Base-by-base conservation (phyloP, 495 filamentous ascomycete genomes). In the Aspergillus hancockii region DNA sequence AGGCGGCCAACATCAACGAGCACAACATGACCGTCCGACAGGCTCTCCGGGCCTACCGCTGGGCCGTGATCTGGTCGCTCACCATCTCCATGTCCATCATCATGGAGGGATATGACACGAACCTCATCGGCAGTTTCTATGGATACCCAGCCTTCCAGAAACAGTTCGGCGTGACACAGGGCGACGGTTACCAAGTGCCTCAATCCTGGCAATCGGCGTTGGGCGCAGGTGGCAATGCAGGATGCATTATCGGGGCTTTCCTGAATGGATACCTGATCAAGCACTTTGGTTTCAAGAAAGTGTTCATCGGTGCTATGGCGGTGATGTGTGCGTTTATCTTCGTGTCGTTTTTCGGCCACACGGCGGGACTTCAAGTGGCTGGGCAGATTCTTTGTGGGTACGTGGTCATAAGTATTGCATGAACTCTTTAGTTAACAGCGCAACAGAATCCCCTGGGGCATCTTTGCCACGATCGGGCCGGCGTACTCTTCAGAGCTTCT, bases 191-290 rank as follows among this genome's bases (percentile, higher is more conserved):
- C 66, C 78, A 89, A 60, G 74, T 90, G 6, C 67, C 85, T 7
- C 83, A 84, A 8, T 65, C 77, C 12, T 91, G 88, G 88, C 87
- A 90, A 63, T 76, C 85, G 6, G 87, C 85, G 14, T 71, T 90
- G 12, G 85, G 81, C 34, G 88, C 87, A 56, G 87, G 72, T 6
- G 71, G 67, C 7, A 66, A 71, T 13, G 64, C 61, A 18, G 70
- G 68, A 3, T 63, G 62, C 41, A 71, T 71, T 18, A 38, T 69
- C 25, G 68, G 68, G 1, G 67, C 69, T 0, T 60, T 82, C 23
- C 59, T 76, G 2, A 80, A 80, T 57, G 81, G 79, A 4, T 80
- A 73, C 43, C 55, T 80, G 3, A 71, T 77, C 34, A 71, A 77
- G 19, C 71, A 63, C 16, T 78, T 63, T 45, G 81, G 81, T 0